Evolutionary conservation across 139 green algal genomes (phyloP), one percentile per base, ranked within the genome.

Genomic region (Pleodorina starrii): DNA sequence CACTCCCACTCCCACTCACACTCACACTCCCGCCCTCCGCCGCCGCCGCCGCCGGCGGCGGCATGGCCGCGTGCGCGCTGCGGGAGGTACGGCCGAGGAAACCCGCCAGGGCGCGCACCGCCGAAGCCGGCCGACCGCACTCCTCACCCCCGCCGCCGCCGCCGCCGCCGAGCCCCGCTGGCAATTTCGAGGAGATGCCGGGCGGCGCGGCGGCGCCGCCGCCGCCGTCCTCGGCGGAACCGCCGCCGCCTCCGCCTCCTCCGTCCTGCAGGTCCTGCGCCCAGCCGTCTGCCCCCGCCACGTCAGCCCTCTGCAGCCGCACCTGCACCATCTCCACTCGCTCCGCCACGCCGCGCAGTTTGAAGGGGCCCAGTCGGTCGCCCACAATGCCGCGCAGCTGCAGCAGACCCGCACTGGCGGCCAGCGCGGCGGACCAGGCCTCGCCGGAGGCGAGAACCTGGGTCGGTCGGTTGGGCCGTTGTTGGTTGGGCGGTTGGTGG

Each of bases 331-430:
- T 48, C 42, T 90, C 85, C 9, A 84, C 73, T 21, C 42, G 25
- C 42, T 90, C 85, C 32, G 59, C 72, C 42, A 85, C 43, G 32
- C 85, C 85, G 29, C 75, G 43, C 40, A 90, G 85, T 42, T 90
- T 90, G 85, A 90, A 90, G 74, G 73, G 73, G 16, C 85, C 85
- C 85, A 90, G 73, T 19, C 75, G 44, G 48, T 90, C 85, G 17
- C 68, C 85, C 42, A 84, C 74, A 2, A 85, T 50, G n/a, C 74
- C 54, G 16, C 74, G 85, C 72, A 84, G 69, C 69, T 81, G 69
- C 51, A 90, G 60, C 74, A 48, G 12, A 5, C 25, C 74, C 36
- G 42, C 42, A n/a, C 5, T 38, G 25, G 23, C 25, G 1, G 51
- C 17, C 72, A 57, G 17, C 3, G 85, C 85, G 2, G 85, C 29